Conservation (phyloP, 306 rosid species). For the Castanospermum australe region DNA sequence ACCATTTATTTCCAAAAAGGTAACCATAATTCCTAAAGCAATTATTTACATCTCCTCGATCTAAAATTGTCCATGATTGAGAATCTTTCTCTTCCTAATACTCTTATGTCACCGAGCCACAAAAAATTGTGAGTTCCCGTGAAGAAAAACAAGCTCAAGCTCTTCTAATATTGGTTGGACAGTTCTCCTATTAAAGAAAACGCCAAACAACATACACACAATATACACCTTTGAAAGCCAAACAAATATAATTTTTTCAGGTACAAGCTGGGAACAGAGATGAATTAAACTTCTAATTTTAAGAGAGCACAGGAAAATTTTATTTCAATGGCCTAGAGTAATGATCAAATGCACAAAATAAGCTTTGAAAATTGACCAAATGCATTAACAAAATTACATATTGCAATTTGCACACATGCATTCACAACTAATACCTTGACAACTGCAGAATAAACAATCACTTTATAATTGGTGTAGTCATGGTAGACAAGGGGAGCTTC, state of each 20-base stretch:
- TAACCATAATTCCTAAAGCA: not conserved
- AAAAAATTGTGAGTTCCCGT: not conserved
- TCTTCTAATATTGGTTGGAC: constrained; percentile 10
- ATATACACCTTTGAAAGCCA: not conserved
- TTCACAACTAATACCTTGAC: constrained; percentile 75
- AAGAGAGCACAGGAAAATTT: not conserved
- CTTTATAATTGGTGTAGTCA: constrained; percentile 71
- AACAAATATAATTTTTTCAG: not conserved
- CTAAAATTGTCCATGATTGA: not conserved
- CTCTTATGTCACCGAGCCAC: not conserved
- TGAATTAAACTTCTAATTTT: not conserved
- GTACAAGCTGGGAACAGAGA: not conserved
- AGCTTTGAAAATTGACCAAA: constrained; percentile 10
- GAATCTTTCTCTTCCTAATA: not conserved
- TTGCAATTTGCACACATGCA: not conserved
- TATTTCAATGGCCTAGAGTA: not conserved
- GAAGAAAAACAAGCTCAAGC: not conserved
- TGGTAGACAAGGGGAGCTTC: constrained; percentile 93
- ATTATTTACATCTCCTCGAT: not conserved
- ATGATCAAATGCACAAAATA: not conserved
- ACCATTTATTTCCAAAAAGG: not conserved
- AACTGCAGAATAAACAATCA: constrained; percentile 94
- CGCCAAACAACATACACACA: not conserved
- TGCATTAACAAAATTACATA: not conserved
- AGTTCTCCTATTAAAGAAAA: not conserved